Evolutionary conservation across 768 basidiomycete species (phyloP), one percentile per base, ranked within the genome.

Genomic region (Crucibulum laeve): DNA sequence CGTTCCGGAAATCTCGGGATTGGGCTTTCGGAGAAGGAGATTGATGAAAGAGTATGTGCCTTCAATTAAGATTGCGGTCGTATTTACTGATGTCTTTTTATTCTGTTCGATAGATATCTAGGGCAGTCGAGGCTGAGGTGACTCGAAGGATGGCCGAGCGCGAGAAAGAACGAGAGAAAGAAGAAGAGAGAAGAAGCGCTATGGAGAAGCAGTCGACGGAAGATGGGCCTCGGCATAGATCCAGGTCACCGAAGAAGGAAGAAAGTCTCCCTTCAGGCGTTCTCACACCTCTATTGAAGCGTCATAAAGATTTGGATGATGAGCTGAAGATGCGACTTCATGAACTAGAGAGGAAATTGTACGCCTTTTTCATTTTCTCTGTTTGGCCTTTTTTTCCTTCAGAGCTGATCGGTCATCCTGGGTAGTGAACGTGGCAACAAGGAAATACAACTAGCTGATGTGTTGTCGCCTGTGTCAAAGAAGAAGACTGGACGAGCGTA

Each of bases 401-500:
- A 8, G 25, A 26, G 11, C 25, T 23, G 25, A 25, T 26, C 38
- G 38, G 40, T 26, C 40, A 42, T 17, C 40, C 28, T 32, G 40
- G 40, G 40, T 54, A 85, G 82, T 51, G 83, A 86, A 53, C 73
- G 74, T 44, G 75, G 76, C 4, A 77, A 69, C 52, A 77, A 79
- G 57, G 84, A 86, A 42, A 59, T 70, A 3, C 75, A 79, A 40
- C 69, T 81, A 14, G 79, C 77, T 5, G 77, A 80, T 52, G 76
- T 74, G 4, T 64, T 88, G 40, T 87, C 84, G 4, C 86, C 86
- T 1, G 73, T 77, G 17, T 85, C 86, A 8, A 80, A 78, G 61
- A 90, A 90, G 74, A 87, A 86, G 65, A 84, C 84, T 0, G 90
- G 88, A 2, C 71, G 85, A 14, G 87, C 88, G 1, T 89, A 89